Base-by-base conservation (phyloP, 2,329 filamentous ascomycete species). In the Achaetomium macrosporum region DNA sequence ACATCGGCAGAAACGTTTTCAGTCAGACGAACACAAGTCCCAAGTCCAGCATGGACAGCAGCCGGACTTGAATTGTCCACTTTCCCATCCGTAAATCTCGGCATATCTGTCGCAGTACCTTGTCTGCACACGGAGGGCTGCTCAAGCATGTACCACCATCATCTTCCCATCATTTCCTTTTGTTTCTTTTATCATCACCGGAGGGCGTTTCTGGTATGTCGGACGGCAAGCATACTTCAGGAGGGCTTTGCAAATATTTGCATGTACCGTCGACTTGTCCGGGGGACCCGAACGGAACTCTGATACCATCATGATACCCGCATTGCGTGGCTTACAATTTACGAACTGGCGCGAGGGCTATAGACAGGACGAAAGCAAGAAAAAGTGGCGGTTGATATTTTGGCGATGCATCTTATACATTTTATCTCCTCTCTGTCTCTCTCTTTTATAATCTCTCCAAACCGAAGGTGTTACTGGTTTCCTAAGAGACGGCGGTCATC, bases 1-100 rank as follows among this genome's bases (percentile, higher is more conserved):
- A 74, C 48, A 71, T 83, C 29, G 71, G 79, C 31, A 74, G 76
- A 57, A 80, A 77, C 53, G 79, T 84, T 25, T 83, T 84, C 31
- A 76, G 73, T 59, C 77, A 81, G 42, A 66, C 69, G 45, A 77
- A 73, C 62, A 73, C 71, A 55, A 81, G 75, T 61, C 76, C 77
- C 36, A 71, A 77, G 66, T 71, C 72, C 29, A 78, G 72, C 65
- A 69, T 73, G 53, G 78, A 70, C 46, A 66, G 64, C 37, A 59
- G 63, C 41, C 57, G 54, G 19, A 56, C 59, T 13, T 63, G 35
- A 56, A 25, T 10, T 2, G 12, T 16, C 7, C 17, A 5, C n/a
- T 16, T 56, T 51, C 57, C 20, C 31, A 43, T 53, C 47, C 47
- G 46, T 50, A 15, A n/a, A 3, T 8, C n/a, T 37, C 35, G 35